These are phyloP conservation scores for Fusarium humuli DNA, from an alignment of 2,329 filamentous ascomycete species.

Conservation along the genomic window DNA sequence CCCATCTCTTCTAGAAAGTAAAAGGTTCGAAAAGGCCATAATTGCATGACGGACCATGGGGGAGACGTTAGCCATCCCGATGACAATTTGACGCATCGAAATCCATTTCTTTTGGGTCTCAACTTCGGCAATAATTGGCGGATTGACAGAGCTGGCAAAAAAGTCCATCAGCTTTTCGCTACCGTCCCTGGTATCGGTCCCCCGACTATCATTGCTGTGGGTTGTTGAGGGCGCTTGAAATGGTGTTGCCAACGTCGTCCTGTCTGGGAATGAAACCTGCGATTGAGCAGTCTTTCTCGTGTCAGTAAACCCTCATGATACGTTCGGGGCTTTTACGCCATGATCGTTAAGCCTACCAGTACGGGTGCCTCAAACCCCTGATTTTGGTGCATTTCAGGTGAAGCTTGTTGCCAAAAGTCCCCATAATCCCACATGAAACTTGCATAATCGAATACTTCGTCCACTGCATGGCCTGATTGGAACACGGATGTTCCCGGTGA, in stretches of 20 bases:
- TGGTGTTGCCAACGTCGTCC: conserved; percentile 34
- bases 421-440: conserved; percentile 61
- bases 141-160: conserved; percentile 61
- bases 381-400: conserved; percentile 42
- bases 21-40: conserved; percentile 63
- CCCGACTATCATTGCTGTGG: conserved; percentile 39
- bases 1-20: conserved; percentile 53
- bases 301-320: not conserved
- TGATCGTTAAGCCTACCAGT: conserved; percentile 30
- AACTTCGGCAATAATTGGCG: conserved; percentile 64
- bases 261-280: conserved; percentile 43
- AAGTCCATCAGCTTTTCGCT: conserved; percentile 57
- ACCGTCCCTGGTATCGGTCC: conserved; percentile 5
- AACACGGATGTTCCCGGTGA: conserved; percentile 45
- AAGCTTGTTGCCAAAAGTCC: conserved; percentile 52
- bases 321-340: not conserved
- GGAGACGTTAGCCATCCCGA: conserved; percentile 60
- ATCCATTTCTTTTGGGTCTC: conserved; percentile 66
- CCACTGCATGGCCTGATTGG: conserved; percentile 50
- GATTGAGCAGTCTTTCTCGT: conserved; percentile 34
- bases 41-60: conserved; percentile 61
- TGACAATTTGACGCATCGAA: conserved; percentile 60
- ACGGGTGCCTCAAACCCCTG: conserved; percentile 41
- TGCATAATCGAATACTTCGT: conserved; percentile 60
- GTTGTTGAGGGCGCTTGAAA: conserved; percentile 38